Conservation (phyloP, 495 filamentous ascomycete genomes). For the Hypoxylon perforatum region DNA sequence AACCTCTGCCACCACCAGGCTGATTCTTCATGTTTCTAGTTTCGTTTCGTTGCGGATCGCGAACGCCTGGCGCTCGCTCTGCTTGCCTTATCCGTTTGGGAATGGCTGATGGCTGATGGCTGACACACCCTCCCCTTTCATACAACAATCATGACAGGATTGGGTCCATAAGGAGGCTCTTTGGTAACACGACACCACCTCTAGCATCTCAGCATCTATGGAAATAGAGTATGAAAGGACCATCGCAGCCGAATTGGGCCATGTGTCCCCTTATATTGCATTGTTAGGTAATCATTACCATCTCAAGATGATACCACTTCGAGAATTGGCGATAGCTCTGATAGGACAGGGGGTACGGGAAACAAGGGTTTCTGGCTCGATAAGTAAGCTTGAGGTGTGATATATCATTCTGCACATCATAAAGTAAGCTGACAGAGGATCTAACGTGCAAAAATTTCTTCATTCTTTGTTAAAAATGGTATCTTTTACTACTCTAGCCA, state of each 20-base stretch:
- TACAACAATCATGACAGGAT: not conserved
- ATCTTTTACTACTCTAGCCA: not conserved
- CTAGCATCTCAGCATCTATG: constrained; percentile 3
- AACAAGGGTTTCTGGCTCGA: not conserved
- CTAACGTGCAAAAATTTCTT: no score
- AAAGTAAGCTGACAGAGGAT: not conserved
- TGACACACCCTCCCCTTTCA: no score
- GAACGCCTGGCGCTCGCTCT: not conserved
- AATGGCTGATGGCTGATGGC: not conserved
- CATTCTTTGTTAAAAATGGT: not conserved
- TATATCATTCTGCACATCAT: not conserved
- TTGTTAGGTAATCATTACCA: not conserved
- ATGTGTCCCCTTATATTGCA: not conserved
- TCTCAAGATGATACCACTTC: not conserved
- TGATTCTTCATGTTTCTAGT: not conserved
- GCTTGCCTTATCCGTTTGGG: not conserved
- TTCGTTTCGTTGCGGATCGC: not conserved
- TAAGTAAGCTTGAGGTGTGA: not conserved
- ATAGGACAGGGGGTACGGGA: not conserved
- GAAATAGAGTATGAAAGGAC: not conserved
- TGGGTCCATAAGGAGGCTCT: not conserved
- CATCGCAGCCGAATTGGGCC: not conserved
- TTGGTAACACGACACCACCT: not conserved
- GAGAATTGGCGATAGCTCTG: not conserved
- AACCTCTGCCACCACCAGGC: no score